phyloP scores from a whole-genome alignment of 129 eudicot genomes.

The Cynara cardunculus region DNA sequence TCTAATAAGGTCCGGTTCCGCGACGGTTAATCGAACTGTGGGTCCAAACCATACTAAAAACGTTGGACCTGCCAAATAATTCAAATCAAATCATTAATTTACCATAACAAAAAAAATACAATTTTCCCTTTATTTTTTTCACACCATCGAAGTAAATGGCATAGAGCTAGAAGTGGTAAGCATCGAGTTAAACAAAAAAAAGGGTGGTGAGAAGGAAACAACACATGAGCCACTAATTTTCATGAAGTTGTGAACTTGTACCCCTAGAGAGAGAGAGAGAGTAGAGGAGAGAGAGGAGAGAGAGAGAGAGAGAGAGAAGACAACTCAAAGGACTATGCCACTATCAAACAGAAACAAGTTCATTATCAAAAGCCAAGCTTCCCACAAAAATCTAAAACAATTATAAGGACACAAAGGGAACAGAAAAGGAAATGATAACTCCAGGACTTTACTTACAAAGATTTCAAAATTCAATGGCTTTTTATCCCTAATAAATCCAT shows the following conservation, averaged over 20 bases:
- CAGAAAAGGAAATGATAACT: conserved; percentile 46
- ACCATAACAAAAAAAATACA: not conserved
- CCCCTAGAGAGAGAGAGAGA: conserved; percentile 36
- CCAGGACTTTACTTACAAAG: conserved; percentile 20
- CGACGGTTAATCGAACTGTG: conserved; percentile 67
- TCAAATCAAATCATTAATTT: conserved; percentile 8
- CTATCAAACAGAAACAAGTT: conserved; percentile 57
- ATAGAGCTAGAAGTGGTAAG: conserved; percentile 40
- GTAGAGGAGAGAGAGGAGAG: conserved; percentile 12
- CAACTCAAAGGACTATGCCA: conserved; percentile 47
- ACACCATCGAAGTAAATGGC: conserved; percentile 19
- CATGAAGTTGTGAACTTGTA: conserved; percentile 32
- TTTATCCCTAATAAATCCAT: conserved; percentile 17
- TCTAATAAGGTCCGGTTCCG: conserved; percentile 81
- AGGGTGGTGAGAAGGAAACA: conserved; percentile 39
- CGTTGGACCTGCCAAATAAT: conserved; percentile 53
- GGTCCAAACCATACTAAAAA: conserved; percentile 96
- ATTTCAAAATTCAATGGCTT: conserved; percentile 5
- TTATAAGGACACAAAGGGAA: conserved; percentile 37
- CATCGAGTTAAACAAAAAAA: conserved; percentile 37
- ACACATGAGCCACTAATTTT: conserved; percentile 27
- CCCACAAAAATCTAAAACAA: conserved; percentile 40
- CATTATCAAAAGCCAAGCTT: conserved; percentile 46
- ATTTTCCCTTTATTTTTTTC: not conserved
- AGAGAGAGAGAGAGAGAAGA: conserved; percentile 39